phyloP scores from a whole-genome alignment of 768 basidiomycete species.

The Pleurotus salmoneostramineus region DNA sequence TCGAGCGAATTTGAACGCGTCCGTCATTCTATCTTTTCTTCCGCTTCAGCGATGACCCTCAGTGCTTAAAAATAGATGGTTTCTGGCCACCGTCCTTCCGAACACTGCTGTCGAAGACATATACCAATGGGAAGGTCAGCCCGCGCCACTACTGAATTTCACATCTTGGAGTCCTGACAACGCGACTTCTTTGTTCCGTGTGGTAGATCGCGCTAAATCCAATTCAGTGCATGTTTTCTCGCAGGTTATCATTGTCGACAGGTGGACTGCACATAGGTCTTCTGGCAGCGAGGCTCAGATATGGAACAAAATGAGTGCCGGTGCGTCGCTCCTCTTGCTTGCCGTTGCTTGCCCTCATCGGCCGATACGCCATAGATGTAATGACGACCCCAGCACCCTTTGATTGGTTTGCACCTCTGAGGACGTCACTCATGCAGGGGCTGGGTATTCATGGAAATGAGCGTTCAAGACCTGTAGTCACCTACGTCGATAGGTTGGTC shows the following conservation, averaged over 20 bases:
- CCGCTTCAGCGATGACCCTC: neutral
- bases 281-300: slow-evolving; percentile 1
- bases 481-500: slow-evolving; percentile 7
- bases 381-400: neutral
- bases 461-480: neutral
- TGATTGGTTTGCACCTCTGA: slow-evolving; percentile 5
- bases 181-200: neutral
- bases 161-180: neutral
- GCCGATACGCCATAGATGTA: neutral
- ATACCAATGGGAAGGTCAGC: slow-evolving; percentile 7
- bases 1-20: neutral
- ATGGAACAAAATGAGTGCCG: slow-evolving; percentile 8
- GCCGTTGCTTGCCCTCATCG: neutral
- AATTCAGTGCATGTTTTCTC: slow-evolving; percentile 1
- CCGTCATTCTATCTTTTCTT: neutral
- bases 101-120: slow-evolving; percentile 1
- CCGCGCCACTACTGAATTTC: neutral
- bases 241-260: slow-evolving; percentile 1
- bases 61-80: neutral
- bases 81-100: slow-evolving; percentile 2
- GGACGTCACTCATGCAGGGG: slow-evolving; percentile 1
- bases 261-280: slow-evolving; percentile 1
- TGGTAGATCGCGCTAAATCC: slow-evolving; percentile 3
- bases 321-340: neutral
- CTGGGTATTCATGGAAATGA: neutral